Evolutionary conservation across 192 early-diverging fungal genomes (phyloP), one percentile per base, ranked within the genome.

Genomic region (Dissophora ornata): DNA sequence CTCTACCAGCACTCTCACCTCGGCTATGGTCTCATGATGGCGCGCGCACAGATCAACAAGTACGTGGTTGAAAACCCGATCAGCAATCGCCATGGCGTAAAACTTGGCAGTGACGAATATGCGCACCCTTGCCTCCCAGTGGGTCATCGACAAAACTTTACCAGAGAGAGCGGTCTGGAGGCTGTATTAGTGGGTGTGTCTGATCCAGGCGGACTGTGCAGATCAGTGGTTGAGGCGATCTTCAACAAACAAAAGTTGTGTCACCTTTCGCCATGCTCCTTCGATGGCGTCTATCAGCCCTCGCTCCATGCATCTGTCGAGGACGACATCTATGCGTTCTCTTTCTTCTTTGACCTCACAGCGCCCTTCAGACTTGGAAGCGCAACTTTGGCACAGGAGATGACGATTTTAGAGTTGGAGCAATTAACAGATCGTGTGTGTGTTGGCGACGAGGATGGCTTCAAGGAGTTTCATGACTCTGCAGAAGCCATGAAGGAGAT

Each of bases 1-100:
- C 90, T 99, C 8, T 99, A 96, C 69, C 97, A 99, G 74, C 96
- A 99, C 84, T 94, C 92, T 33, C 98, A 98, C 67, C 87, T 97
- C 53, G 93, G 94, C 18, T 99, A 92, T 77, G 97, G 97, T 7
- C 84, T 99, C 34, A 96, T 90, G 83, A 88, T 94, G 68, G 96
- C 94, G n/a, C 91, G 95, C 57, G 82, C 88, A 47, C 80, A 86
- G 60, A 87, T 98, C 68, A 91, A 94, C 67, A 50, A 81, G 13
- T 84, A 86, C 4, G 74, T 82, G n/a, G 69, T 62, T 28, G 67
- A 58, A 7, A 67, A 64, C 12, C 78, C 86, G 15, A 44, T 66
- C 16, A 29, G 45, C n/a, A 61, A 24, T 29, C 21, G 2, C 1
- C 32, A 38, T 5, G 69, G 54, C 15, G 15, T 58, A 0, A 69